phyloP scores from a whole-genome alignment of 768 basidiomycete species.

The Amanita pallidorosea region DNA sequence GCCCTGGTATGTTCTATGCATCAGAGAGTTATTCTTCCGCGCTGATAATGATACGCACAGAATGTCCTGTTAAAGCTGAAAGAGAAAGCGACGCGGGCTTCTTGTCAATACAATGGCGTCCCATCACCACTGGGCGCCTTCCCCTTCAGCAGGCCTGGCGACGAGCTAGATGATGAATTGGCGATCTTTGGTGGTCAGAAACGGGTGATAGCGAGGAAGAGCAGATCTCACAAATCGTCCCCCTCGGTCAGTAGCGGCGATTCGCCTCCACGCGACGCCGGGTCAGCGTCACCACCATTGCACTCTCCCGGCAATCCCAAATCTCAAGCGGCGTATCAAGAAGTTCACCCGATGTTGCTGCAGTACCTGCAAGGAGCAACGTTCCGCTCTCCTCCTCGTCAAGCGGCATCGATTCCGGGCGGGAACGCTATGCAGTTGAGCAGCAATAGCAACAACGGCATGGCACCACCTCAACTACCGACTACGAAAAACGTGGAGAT shows the following conservation, averaged over 20 bases:
- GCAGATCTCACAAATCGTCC: conserved; percentile 7
- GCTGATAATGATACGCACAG: conserved; percentile 13
- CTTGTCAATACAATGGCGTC: conserved; percentile 16
- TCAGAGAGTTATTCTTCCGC: neutral
- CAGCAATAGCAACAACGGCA: neutral
- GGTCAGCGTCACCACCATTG: conserved; percentile 9
- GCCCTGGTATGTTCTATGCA: conserved; percentile 25
- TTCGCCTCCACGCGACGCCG: conserved; percentile 7
- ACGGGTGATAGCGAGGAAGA: conserved; percentile 26
- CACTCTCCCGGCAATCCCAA: conserved; percentile 4
- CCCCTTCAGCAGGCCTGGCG: conserved; percentile 5
- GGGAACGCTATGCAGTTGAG: neutral
- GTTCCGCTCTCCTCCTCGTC: conserved; percentile 1
- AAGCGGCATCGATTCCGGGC: neutral
- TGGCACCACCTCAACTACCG: neutral
- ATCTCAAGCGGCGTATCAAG: neutral
- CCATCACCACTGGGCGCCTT: conserved; percentile 6
- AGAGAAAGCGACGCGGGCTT: conserved; percentile 32
- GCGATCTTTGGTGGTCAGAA: conserved; percentile 47
- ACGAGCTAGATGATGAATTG: conserved; percentile 32
- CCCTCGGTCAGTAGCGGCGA: neutral
- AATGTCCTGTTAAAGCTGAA: conserved; percentile 32
- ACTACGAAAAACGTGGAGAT: neutral
- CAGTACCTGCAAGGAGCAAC: conserved; percentile 4
- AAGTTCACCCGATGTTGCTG: conserved; percentile 6